phyloP scores from a whole-genome alignment of 169 alveolate genomes.

The Plasmodium malariae region DNA sequence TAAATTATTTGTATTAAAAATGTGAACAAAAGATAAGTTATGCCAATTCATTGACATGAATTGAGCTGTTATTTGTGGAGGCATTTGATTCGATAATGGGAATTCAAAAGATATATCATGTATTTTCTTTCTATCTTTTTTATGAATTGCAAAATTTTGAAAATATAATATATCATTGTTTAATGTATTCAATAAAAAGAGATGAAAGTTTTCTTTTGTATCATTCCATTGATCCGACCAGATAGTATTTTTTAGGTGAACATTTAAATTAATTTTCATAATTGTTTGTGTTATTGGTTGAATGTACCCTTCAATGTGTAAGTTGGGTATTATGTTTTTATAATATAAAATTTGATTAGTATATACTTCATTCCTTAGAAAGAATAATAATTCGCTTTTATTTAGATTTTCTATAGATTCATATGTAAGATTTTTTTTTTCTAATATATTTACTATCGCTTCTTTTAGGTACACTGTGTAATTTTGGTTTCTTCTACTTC shows the following conservation, averaged over 20 bases:
- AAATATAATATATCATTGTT: constrained; percentile 91
- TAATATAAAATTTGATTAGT: constrained; percentile 69
- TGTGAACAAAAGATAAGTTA: constrained; percentile 63
- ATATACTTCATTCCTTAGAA: constrained; percentile 62
- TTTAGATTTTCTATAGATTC: constrained; percentile 46
- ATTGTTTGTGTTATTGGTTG: constrained; percentile 71
- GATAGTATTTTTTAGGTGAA: constrained; percentile 42
- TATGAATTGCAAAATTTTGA: constrained; percentile 85
- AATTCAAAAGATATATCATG: constrained; percentile 79
- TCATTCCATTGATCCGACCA: constrained; percentile 75
- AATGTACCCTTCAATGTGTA: constrained; percentile 59
- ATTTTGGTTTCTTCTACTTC: constrained; percentile 32
- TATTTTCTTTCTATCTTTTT: constrained; percentile 76
- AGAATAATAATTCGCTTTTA: constrained; percentile 57
- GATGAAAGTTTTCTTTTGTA: constrained; percentile 77
- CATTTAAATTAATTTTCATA: constrained; percentile 65
- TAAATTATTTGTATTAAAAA: constrained; percentile 56
- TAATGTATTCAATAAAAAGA: constrained; percentile 92
- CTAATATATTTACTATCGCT: constrained; percentile 51
- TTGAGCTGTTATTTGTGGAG: constrained; percentile 75
- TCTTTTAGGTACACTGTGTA: constrained; percentile 66
- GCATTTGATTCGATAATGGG: constrained; percentile 77
- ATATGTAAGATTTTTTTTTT: constrained; percentile 50
- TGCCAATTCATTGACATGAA: constrained; percentile 77
- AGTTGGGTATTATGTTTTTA: constrained; percentile 47